These are phyloP conservation scores for Oxyria digyna DNA, from an alignment of 148 eudicot species.

Conservation along the genomic window DNA sequence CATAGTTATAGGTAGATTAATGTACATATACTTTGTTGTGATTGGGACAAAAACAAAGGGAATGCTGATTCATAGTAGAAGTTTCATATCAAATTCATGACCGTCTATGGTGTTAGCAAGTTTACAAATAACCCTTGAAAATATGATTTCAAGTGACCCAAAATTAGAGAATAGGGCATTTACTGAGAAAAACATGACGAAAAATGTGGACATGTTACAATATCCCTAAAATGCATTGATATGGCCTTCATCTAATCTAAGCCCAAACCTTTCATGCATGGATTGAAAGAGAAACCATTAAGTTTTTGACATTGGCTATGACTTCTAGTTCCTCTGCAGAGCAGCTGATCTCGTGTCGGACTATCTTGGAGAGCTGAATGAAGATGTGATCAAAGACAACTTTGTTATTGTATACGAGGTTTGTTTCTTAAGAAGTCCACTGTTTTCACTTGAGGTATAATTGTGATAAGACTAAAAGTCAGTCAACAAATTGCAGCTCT, in stretches of 20 bases:
- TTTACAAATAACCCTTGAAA: neutral
- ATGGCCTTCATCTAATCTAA: neutral
- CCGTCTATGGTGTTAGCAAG: neutral
- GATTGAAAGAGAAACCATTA: neutral
- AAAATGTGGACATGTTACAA: neutral
- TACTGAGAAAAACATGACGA: neutral
- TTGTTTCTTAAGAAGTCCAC: constrained; percentile 7
- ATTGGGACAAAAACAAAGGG: neutral
- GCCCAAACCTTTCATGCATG: neutral
- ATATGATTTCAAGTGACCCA: neutral
- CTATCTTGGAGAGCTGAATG: constrained; percentile 88
- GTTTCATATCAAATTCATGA: neutral
- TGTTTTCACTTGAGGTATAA: neutral
- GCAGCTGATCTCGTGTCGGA: constrained; percentile 83
- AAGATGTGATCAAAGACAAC: constrained; percentile 92
- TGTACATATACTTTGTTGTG: neutral
- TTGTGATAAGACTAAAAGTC: neutral
- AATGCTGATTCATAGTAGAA: neutral
- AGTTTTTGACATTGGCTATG: constrained; percentile 6
- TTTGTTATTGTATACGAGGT: constrained; percentile 94
- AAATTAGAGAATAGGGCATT: neutral
- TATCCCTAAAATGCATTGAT: neutral
- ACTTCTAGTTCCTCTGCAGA: constrained; percentile 85
- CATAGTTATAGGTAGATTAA: neutral
- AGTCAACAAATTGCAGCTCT: constrained; percentile 44